A percentile compares a stretch with the other conserved stretches of the same genome.
phyloP scores from a whole-genome alignment of 768 basidiomycete species.

The Hemileccinum rubropunctum region DNA sequence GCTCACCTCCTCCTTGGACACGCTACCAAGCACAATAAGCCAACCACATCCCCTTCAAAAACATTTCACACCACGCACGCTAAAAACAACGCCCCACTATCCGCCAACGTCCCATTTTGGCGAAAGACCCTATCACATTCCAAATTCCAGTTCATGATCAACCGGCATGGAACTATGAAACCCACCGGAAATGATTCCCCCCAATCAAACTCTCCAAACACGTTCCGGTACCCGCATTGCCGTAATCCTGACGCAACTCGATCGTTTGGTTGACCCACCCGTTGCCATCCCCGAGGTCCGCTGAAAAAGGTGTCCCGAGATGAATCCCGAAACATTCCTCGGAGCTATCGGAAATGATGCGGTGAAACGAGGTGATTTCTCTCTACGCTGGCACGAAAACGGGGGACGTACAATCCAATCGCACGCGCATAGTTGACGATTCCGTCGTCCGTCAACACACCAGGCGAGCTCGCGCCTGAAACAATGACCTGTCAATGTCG shows the following conservation, averaged over 20 bases:
- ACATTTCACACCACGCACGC: conserved; percentile 44
- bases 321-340: conserved; percentile 40
- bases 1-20: conserved; percentile 45
- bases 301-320: conserved; percentile 36
- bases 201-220: conserved; percentile 45
- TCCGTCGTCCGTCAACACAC: conserved; percentile 53
- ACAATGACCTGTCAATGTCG: conserved; percentile 49
- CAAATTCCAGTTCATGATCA: no score
- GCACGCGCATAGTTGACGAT: conserved; percentile 58
- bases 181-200: conserved; percentile 48
- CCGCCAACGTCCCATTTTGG: conserved; percentile 55
- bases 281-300: conserved; percentile 49
- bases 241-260: conserved; percentile 46
- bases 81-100: conserved; percentile 53
- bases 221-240: conserved; percentile 34
- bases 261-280: conserved; percentile 42
- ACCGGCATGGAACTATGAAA: background rate
- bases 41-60: background rate
- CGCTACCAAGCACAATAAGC: conserved; percentile 26
- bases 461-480: conserved; percentile 58
- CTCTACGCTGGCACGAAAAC: background rate
- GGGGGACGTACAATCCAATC: conserved; percentile 54
- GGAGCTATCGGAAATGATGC: conserved; percentile 25
- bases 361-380: background rate
- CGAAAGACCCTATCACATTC: conserved; percentile 39